These are phyloP conservation scores for Apium graveolens DNA, from an alignment of 129 eudicot genomes.

Conservation along the genomic window DNA sequence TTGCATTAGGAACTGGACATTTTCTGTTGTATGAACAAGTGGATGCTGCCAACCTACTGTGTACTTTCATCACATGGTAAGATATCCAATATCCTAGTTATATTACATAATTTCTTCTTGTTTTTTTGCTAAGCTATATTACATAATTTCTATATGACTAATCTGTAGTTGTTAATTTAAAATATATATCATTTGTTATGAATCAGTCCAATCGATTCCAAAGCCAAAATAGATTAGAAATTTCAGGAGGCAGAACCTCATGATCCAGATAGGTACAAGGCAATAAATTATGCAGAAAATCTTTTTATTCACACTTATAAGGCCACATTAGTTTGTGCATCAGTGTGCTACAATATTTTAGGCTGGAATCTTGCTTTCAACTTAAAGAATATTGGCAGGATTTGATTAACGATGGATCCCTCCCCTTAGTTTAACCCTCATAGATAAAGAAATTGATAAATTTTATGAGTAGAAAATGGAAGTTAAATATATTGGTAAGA, in stretches of 20 bases:
- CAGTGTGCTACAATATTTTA: background rate
- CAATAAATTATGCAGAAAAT: background rate
- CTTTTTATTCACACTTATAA: background rate
- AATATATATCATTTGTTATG: background rate
- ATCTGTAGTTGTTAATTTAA: background rate
- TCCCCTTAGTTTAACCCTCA: background rate
- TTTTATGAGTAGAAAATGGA: background rate
- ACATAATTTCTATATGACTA: too few species aligned
- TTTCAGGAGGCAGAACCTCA: background rate
- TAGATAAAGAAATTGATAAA: too few species aligned
- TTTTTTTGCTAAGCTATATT: too few species aligned
- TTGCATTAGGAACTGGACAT: slow-evolving; percentile 30
- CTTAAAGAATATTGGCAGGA: background rate
- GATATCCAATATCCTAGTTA: slow-evolving; percentile 2
- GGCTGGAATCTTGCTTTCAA: background rate
- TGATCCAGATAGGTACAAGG: background rate
- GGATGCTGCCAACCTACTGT: slow-evolving; percentile 36
- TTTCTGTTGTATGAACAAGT: slow-evolving; percentile 25
- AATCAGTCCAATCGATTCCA: background rate
- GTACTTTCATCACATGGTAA: slow-evolving; percentile 26
- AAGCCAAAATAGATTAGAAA: background rate
- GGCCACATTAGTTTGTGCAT: background rate
- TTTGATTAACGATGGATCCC: background rate
- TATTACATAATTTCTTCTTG: background rate
- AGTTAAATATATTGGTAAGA: background rate